phyloP scores from a whole-genome alignment of 2,329 filamentous ascomycete species.

The Neocucurbitaria cava region DNA sequence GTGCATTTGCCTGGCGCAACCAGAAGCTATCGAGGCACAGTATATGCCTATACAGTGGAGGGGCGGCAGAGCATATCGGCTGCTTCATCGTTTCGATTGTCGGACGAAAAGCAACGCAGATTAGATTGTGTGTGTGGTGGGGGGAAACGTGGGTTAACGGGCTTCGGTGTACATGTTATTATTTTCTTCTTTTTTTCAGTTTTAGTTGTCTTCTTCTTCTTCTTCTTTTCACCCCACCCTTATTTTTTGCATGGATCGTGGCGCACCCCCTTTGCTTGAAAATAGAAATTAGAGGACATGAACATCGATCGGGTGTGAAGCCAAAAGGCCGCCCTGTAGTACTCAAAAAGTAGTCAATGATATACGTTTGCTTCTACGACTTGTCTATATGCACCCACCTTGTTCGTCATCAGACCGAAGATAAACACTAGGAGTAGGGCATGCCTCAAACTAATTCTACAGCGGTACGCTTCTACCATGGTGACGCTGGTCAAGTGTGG shows the following conservation, averaged over 20 bases:
- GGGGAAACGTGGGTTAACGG: slow-evolving; percentile 11
- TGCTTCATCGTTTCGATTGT: slow-evolving; percentile 10
- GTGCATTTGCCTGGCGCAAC: slow-evolving; percentile 44
- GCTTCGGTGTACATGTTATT: slow-evolving; percentile 26
- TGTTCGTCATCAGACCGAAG: no score
- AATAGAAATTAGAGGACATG: not conserved
- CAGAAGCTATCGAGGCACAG: slow-evolving; percentile 13
- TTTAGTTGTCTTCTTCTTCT: not conserved
- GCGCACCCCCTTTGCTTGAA: not conserved
- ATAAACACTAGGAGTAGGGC: no score
- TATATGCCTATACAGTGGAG: slow-evolving; percentile 10
- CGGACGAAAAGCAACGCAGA: slow-evolving; percentile 27
- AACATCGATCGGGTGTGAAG: no score
- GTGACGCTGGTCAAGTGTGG: no score
- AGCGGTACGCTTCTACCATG: no score
- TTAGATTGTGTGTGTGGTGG: slow-evolving; percentile 30
- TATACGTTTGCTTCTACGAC: slow-evolving; percentile 12
- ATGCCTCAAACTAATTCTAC: no score
- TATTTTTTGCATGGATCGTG: not conserved
- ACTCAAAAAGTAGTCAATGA: slow-evolving; percentile 13
- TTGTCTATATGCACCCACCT: no score
- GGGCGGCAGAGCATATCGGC: slow-evolving; percentile 25
- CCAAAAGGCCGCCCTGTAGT: not conserved
- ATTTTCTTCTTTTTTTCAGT: no score
- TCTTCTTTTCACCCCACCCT: not conserved